A percentile compares a stretch with the other conserved stretches of the same genome.
These are phyloP conservation scores for Talaromyces sp. DNA, from an alignment of 2,329 filamentous ascomycete species.

Conservation along the genomic window DNA sequence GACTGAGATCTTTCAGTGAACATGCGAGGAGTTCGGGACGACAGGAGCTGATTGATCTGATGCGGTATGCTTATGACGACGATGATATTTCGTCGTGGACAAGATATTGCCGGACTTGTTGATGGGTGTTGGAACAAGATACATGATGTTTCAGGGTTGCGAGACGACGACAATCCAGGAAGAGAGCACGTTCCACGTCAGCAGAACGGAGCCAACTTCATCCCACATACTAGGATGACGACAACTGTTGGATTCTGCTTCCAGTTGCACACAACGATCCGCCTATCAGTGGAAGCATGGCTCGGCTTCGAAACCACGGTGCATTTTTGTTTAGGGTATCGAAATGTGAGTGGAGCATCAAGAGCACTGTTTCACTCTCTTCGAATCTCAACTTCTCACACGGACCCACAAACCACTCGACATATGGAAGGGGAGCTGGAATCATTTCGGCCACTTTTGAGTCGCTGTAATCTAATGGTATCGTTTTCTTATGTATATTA, in stretches of 20 bases:
- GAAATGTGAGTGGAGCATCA: neutral
- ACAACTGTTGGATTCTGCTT: too few species aligned
- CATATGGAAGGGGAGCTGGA: neutral
- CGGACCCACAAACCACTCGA: too few species aligned
- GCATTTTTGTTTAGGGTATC: too few species aligned
- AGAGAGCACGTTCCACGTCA: neutral
- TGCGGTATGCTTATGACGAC: slow-evolving; percentile 10
- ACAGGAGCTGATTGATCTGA: slow-evolving; percentile 11
- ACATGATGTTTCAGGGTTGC: neutral
- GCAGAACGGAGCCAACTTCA: too few species aligned
- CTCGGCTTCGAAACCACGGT: too few species aligned
- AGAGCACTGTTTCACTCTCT: neutral
- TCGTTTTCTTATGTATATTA: neutral
- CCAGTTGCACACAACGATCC: too few species aligned
- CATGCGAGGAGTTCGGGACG: slow-evolving; percentile 11
- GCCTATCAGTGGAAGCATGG: too few species aligned
- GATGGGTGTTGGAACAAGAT: neutral
- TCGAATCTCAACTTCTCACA: neutral
- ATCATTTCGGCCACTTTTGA: neutral
- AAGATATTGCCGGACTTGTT: slow-evolving; percentile 5
- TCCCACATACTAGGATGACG: too few species aligned
- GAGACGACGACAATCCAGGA: neutral
- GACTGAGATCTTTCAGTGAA: slow-evolving; percentile 11
- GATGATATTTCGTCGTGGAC: slow-evolving; percentile 5
- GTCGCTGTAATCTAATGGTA: neutral